Conservation (phyloP, 257 asterid species). For the Solanum pinnatisectum region DNA sequence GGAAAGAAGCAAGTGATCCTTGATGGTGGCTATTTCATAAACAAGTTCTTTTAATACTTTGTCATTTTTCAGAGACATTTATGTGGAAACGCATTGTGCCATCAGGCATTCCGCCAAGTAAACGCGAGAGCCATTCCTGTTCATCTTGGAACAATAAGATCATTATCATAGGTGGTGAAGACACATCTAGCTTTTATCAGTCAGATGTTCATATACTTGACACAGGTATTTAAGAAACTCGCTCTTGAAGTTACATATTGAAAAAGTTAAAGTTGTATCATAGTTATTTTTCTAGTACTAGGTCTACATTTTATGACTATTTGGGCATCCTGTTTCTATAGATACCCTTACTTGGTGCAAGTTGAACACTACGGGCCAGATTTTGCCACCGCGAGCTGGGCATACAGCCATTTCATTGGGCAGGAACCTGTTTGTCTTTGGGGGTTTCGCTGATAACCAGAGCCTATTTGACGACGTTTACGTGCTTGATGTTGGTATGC, state of each 20-base stretch:
- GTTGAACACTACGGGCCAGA: conserved; percentile 78
- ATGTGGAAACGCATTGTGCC: conserved; percentile 76
- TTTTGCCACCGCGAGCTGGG: conserved; percentile 94
- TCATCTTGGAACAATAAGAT: conserved; percentile 90
- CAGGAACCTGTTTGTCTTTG: conserved; percentile 73
- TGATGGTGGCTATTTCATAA: background rate
- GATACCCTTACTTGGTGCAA: conserved; percentile 92
- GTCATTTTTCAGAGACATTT: conserved; percentile 54
- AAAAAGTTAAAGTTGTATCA: conserved; percentile 2
- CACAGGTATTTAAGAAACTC: conserved; percentile 45
- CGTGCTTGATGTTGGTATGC: conserved; percentile 86
- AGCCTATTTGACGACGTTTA: conserved; percentile 75
- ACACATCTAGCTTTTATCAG: conserved; percentile 60
- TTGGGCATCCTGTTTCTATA: conserved; percentile 21
- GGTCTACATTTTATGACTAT: conserved; percentile 8
- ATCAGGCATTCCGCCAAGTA: conserved; percentile 93
- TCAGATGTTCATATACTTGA: conserved; percentile 96
- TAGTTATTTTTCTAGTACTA: background rate
- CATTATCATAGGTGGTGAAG: conserved; percentile 95
- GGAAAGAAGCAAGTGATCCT: background rate
- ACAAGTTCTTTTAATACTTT: background rate
- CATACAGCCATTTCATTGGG: conserved; percentile 83
- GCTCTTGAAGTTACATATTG: background rate
- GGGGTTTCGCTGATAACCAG: conserved; percentile 92
- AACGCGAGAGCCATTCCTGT: conserved; percentile 90